A percentile compares a stretch with the other conserved stretches of the same genome.
Conservation (phyloP, 2,329 filamentous ascomycete species). For the Fonsecaea nubica region DNA sequence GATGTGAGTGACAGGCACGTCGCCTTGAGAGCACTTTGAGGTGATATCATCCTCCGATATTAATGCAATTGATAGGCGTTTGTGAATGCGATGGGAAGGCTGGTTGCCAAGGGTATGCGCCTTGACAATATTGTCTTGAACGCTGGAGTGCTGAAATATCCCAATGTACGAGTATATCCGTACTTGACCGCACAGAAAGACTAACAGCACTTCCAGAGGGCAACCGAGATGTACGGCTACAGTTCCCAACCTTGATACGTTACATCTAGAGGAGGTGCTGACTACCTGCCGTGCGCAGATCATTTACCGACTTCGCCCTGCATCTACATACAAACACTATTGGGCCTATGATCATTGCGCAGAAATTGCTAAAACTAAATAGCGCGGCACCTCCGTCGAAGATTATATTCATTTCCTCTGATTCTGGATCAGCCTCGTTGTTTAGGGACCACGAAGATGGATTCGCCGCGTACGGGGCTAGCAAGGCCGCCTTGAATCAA, state of each 20-base stretch:
- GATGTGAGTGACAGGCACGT: conserved; percentile 44
- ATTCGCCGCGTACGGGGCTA: conserved; percentile 64
- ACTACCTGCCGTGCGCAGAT: conserved; percentile 45
- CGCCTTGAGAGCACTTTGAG: not conserved
- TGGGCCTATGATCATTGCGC: conserved; percentile 64
- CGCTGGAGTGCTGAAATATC: conserved; percentile 63
- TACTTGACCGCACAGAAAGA: conserved; percentile 3
- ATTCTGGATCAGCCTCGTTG: conserved; percentile 59
- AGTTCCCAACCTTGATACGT: not conserved
- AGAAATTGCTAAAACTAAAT: conserved; percentile 57
- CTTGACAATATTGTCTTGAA: conserved; percentile 64
- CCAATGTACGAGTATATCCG: conserved; percentile 55
- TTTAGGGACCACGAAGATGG: conserved; percentile 65
- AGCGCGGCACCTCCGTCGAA: conserved; percentile 56
- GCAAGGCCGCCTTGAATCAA: conserved; percentile 65
- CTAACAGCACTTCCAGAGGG: conserved; percentile 50
- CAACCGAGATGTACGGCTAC: conserved; percentile 56
- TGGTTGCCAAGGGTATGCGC: conserved; percentile 49
- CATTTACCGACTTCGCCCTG: conserved; percentile 60
- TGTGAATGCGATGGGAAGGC: conserved; percentile 48
- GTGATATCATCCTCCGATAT: not conserved
- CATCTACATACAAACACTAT: conserved; percentile 66
- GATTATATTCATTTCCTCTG: conserved; percentile 64
- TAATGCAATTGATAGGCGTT: conserved; percentile 48
- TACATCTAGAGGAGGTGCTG: conserved; percentile 5